Conservation (phyloP, 176 grass and related monocot genomes). For the Dendrocalamus sinicus region DNA sequence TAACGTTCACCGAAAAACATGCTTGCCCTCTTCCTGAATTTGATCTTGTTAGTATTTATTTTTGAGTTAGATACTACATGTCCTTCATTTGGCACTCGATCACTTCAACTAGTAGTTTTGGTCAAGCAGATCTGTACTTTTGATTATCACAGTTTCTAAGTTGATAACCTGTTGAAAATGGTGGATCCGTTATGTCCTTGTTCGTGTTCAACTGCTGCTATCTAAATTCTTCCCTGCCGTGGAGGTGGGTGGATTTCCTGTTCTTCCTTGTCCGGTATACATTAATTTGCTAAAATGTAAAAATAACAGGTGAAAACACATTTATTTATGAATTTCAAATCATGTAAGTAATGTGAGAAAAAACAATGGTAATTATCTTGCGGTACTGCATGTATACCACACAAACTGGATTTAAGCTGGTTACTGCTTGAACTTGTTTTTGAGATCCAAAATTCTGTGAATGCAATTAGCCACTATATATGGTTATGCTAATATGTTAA, state of each 20-base stretch:
- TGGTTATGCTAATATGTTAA: background rate
- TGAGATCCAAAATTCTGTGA: background rate
- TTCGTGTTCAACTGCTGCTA: background rate
- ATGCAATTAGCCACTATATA: constrained; percentile 8
- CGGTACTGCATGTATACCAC: background rate
- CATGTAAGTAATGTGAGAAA: background rate
- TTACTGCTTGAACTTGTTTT: constrained; percentile 29
- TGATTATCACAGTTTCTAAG: constrained; percentile 7
- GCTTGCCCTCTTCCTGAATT: background rate
- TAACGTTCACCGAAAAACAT: background rate
- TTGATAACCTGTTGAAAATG: background rate
- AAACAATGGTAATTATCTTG: background rate
- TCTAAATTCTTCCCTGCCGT: background rate
- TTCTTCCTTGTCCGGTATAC: background rate
- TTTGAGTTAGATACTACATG: constrained; percentile 21
- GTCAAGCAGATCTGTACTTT: background rate
- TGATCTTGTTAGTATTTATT: constrained; percentile 13
- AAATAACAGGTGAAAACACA: background rate
- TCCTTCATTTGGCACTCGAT: background rate
- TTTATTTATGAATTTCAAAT: background rate
- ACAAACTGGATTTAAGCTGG: background rate
- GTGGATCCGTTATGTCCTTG: background rate
- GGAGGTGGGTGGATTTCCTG: background rate
- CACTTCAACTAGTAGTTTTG: background rate
- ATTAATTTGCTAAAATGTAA: constrained; percentile 8